phyloP scores from a whole-genome alignment of 352 stramenopile species.

The Globisporangium sylvaticum region DNA sequence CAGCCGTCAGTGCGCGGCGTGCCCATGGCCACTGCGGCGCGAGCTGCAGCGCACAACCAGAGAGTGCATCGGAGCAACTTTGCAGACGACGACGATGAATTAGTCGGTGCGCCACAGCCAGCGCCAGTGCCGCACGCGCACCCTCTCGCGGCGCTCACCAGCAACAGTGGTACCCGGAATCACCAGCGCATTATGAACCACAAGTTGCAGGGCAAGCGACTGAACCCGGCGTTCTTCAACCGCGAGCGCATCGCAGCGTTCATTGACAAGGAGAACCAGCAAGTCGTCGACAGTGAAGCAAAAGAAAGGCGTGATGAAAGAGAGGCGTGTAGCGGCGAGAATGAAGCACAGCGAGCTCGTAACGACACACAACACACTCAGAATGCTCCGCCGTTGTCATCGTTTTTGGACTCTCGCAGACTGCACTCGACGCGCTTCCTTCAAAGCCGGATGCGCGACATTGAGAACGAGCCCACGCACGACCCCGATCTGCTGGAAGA shows the following conservation, averaged over 20 bases:
- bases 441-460: conserved; percentile 25
- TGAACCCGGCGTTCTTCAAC: conserved; percentile 58
- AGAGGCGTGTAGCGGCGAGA: not conserved
- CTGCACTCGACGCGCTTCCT: conserved; percentile 42
- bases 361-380: not conserved
- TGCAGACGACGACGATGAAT: conserved; percentile 23
- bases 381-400: not conserved
- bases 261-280: conserved; percentile 15
- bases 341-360: not conserved
- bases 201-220: conserved; percentile 23
- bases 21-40: not conserved
- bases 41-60: not conserved
- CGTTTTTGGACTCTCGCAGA: conserved; percentile 19
- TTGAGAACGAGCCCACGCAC: conserved; percentile 6
- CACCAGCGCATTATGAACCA: conserved; percentile 15
- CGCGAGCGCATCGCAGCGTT: conserved; percentile 37
- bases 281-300: not conserved
- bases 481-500: conserved; percentile 27
- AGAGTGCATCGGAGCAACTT: not conserved
- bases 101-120: conserved; percentile 22
- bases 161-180: conserved; percentile 13
- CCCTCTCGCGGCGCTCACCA: conserved; percentile 33
- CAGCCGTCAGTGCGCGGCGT: conserved; percentile 20
- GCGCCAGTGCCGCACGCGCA: conserved; percentile 52
- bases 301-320: not conserved